Conservation (phyloP, 768 basidiomycete species). For the Leucocoprinus sp. region DNA sequence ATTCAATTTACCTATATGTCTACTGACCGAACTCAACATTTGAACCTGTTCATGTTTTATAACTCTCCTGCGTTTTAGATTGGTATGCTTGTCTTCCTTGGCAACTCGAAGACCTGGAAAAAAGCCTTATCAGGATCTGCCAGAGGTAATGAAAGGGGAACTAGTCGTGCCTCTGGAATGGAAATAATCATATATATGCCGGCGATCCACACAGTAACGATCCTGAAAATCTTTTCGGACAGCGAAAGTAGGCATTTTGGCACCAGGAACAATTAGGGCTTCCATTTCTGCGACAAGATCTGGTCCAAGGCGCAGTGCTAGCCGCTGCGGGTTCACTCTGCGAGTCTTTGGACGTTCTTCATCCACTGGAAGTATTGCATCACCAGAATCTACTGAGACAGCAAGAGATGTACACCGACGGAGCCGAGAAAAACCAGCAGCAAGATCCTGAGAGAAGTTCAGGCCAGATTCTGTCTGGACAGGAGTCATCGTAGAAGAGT, state of each 20-base stretch:
- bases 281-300: constrained; percentile 67
- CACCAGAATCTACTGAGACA: constrained; percentile 15
- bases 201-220: constrained; percentile 59
- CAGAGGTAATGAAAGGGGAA: background rate
- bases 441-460: background rate
- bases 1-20: background rate
- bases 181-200: constrained; percentile 76
- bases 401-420: constrained; percentile 17
- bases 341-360: constrained; percentile 37
- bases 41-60: constrained; percentile 22
- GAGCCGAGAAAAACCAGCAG: constrained; percentile 14
- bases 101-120: constrained; percentile 46
- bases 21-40: background rate
- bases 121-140: background rate
- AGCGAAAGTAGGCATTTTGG: constrained; percentile 71
- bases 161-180: constrained; percentile 41
- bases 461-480: background rate
- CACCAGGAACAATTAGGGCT: constrained; percentile 59
- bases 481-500: constrained; percentile 1
- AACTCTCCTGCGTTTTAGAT: constrained; percentile 37
- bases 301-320: constrained; percentile 59
- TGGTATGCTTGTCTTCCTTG: constrained; percentile 55
- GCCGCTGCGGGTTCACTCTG: constrained; percentile 59
- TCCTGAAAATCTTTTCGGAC: constrained; percentile 64
- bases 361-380: constrained; percentile 19